Conservation (phyloP, 2,329 filamentous ascomycete genomes). For the Fusarium sp. region DNA sequence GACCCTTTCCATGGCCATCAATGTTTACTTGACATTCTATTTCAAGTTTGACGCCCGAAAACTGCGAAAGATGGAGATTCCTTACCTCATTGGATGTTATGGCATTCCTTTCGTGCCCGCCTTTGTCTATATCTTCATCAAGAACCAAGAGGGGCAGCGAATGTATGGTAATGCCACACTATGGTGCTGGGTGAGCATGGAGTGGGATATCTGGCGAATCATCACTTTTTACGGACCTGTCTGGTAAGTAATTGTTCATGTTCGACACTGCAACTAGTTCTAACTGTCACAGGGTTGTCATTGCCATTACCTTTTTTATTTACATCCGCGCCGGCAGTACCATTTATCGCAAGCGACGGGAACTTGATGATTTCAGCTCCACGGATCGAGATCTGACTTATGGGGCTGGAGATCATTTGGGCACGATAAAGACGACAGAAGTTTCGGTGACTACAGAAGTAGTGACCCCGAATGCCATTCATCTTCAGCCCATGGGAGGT, state of each 20-base stretch:
- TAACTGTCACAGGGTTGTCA: conserved; percentile 65
- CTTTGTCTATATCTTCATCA: conserved; percentile 75
- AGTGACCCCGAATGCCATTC: conserved; percentile 36
- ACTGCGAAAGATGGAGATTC: conserved; percentile 76
- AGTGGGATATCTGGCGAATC: conserved; percentile 80
- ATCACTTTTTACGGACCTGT: conserved; percentile 80
- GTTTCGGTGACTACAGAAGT: conserved; percentile 71
- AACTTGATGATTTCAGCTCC: conserved; percentile 67
- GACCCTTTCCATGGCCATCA: conserved; percentile 85
- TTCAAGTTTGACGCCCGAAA: conserved; percentile 74
- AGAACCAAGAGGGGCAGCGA: conserved; percentile 60
- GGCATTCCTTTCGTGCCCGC: conserved; percentile 78
- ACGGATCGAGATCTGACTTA: conserved; percentile 57
- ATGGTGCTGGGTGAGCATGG: conserved; percentile 81
- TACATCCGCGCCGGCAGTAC: conserved; percentile 75
- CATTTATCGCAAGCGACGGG: conserved; percentile 75
- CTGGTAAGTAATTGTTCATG: conserved; percentile 62
- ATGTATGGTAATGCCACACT: conserved; percentile 81
- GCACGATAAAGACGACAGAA: conserved; percentile 69
- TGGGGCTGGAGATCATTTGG: conserved; percentile 59
- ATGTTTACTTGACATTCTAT: conserved; percentile 87
- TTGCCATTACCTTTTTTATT: conserved; percentile 72
- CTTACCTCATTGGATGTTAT: conserved; percentile 78
- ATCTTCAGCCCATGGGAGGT: conserved; percentile 42
- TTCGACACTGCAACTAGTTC: not conserved